Base-by-base conservation (phyloP, 2,329 filamentous ascomycete genomes). In the Berkeleyomyces basicola region DNA sequence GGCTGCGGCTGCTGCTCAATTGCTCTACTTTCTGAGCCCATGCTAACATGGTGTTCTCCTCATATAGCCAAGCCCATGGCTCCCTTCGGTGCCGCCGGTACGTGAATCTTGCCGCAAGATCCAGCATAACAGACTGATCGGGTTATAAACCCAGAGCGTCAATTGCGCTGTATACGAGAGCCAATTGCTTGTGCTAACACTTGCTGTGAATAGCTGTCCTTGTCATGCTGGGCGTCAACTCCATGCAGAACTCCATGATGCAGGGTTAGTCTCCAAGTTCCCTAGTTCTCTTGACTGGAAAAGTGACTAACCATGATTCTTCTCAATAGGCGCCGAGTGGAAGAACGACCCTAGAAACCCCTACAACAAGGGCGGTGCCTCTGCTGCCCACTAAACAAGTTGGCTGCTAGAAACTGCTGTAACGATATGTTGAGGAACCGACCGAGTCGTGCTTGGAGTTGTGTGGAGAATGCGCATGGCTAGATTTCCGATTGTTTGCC, bases 331-430 rank as follows among this genome's bases (percentile, higher is more conserved):
- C 79, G 88, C 88, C 70, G 90, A 97, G 79, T 96, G 83, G 84
- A 95, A 91, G 85, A 95, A 96, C 81, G 92, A 97, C 78, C 90
- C 91, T 68, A 85, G 91, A 76, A 96, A 96, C 83, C 85, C 84
- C 68, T 78, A 79, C 70, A 75, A 74, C 69, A 80, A 78, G 74
- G 68, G 72, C 63, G 72, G 71, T 65, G 67, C 51, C 36, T 55
- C 51, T 36, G 51, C 71, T 57, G 71, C 70, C 63, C 78, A 81
- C 72, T 81, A 79, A 72, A 43, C 40, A 10, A 42, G 33, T 47
- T 23, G 46, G 39, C 31, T 44, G 14, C 37, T 42, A 31, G 40
- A 9, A 31, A 51, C n/a, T n/a, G n/a, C 11, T 46, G 16, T 44
- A 31, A 44, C 49, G 37, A 61, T 55, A 16, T 51, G 49, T 59